Percentiles rank a stretch among this genome's conserved stretches.
Evolutionary conservation across 2,329 filamentous ascomycete species (phyloP).

Genomic region (Aureobasidium sp.): DNA sequence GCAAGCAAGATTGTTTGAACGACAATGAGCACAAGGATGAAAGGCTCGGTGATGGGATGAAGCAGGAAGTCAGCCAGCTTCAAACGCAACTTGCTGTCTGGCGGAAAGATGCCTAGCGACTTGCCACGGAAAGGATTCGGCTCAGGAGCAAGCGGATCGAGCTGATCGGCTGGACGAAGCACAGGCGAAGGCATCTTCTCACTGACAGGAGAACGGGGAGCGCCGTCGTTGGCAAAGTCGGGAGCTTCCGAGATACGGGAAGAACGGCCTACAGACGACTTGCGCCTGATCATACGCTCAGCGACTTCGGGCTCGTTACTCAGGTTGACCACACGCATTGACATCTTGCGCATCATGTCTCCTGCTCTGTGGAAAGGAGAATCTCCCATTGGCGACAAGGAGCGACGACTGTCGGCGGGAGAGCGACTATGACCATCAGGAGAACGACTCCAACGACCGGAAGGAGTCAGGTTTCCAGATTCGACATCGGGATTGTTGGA

Average conservation of each 20-base stretch:
- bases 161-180: conserved; percentile 17
- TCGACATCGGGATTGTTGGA: conserved; percentile 55
- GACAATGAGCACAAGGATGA: conserved; percentile 79
- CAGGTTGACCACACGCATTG: conserved; percentile 93
- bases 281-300: conserved; percentile 59
- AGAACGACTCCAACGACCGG: conserved; percentile 48
- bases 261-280: conserved; percentile 47
- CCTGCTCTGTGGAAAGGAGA: conserved; percentile 42
- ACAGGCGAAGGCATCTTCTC: conserved; percentile 27
- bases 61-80: conserved; percentile 76
- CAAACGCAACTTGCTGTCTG: conserved; percentile 64
- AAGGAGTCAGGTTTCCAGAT: conserved; percentile 42
- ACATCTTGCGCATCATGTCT: conserved; percentile 60
- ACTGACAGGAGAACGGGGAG: conserved; percentile 20
- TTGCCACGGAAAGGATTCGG: conserved; percentile 77
- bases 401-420: conserved; percentile 35
- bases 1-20: conserved; percentile 82
- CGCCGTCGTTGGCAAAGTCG: conserved; percentile 16
- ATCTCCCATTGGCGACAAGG: conserved; percentile 37
- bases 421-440: conserved; percentile 24
- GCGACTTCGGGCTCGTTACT: conserved; percentile 83
- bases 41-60: conserved; percentile 75
- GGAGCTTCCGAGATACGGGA: conserved; percentile 46
- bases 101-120: conserved; percentile 73
- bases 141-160: conserved; percentile 20